Conservation (phyloP, 305 asterid genomes). For the Plantago coronopus region DNA sequence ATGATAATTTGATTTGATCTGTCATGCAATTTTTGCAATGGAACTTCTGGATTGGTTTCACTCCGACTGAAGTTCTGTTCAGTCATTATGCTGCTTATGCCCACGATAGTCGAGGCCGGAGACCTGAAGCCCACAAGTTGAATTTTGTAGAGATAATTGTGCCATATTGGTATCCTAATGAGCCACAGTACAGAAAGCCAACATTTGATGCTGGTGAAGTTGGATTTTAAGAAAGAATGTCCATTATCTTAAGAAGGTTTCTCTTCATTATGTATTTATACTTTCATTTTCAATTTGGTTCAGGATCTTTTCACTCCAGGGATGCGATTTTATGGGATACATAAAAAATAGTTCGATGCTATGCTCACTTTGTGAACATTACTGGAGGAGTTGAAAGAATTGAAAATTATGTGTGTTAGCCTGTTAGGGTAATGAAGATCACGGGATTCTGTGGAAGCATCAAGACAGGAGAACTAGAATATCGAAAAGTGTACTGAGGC, state of each 20-base stretch:
- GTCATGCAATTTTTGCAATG: slow-evolving; percentile 50
- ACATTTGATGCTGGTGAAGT: slow-evolving; percentile 99
- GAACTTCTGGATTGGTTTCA: slow-evolving; percentile 93
- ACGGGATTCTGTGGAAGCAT: slow-evolving; percentile 98
- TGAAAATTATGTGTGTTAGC: slow-evolving; percentile 93
- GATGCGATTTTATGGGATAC: slow-evolving; percentile 94
- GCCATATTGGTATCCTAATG: slow-evolving; percentile 98
- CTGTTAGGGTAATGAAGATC: slow-evolving; percentile 95
- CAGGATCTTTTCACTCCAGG: slow-evolving; percentile 41
- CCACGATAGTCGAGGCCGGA: slow-evolving; percentile 94
- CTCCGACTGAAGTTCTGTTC: slow-evolving; percentile 95
- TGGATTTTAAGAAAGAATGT: slow-evolving; percentile 95
- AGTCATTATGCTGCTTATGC: slow-evolving; percentile 92
- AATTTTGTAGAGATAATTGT: slow-evolving; percentile 99
- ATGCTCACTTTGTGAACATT: slow-evolving; percentile 86
- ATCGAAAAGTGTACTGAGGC: slow-evolving; percentile 99
- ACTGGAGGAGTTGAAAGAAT: slow-evolving; percentile 97
- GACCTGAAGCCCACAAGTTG: slow-evolving; percentile 91
- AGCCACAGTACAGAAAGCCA: slow-evolving; percentile 91
- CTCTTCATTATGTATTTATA: slow-evolving; percentile 7
- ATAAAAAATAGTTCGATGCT: slow-evolving; percentile 87
- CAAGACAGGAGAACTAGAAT: slow-evolving; percentile 99
- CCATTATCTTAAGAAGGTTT: slow-evolving; percentile 92
- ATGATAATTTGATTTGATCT: neutral
- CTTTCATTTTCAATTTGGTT: slow-evolving; percentile 6